Percentiles rank a stretch among this genome's conserved stretches.
Evolutionary conservation across 2,329 filamentous ascomycete genomes (phyloP).

Genomic region (Sordariomycetes sp.): DNA sequence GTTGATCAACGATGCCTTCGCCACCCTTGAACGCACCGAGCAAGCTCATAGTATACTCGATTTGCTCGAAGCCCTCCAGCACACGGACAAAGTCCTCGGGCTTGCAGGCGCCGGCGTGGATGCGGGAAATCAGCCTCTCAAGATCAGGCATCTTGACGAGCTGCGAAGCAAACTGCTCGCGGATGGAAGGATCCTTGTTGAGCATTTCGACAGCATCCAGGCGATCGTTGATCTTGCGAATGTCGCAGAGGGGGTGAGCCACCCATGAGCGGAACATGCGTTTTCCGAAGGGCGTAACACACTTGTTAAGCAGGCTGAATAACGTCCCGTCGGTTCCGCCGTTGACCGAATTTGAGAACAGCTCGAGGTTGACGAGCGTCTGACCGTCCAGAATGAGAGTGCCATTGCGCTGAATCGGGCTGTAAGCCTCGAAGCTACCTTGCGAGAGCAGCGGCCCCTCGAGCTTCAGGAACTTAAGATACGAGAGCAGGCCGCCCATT

Average conservation of each 20-base stretch:
- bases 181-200: constrained; percentile 71
- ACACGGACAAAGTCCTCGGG: constrained; percentile 90
- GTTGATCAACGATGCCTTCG: constrained; percentile 73
- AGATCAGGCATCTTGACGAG: constrained; percentile 89
- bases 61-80: constrained; percentile 93
- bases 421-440: constrained; percentile 85
- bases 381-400: constrained; percentile 91
- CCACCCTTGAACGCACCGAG: constrained; percentile 66
- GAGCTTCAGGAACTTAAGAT: constrained; percentile 78
- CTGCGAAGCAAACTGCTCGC: constrained; percentile 81
- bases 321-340: constrained; percentile 78
- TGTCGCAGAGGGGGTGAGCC: constrained; percentile 86
- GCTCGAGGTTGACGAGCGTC: constrained; percentile 93
- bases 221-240: constrained; percentile 81
- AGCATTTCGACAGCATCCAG: constrained; percentile 90
- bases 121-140: constrained; percentile 85
- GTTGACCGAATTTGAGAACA: constrained; percentile 89
- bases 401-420: constrained; percentile 81
- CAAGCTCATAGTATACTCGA: constrained; percentile 85
- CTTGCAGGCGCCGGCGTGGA: constrained; percentile 86
- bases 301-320: constrained; percentile 85
- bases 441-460: constrained; percentile 82
- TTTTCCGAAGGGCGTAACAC: constrained; percentile 94
- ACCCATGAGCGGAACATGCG: constrained; percentile 95
- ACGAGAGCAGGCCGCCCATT: constrained; percentile 80